Evolutionary conservation across 768 basidiomycete species (phyloP), one percentile per base, ranked within the genome.

Genomic region (Rubroboletus satanas): DNA sequence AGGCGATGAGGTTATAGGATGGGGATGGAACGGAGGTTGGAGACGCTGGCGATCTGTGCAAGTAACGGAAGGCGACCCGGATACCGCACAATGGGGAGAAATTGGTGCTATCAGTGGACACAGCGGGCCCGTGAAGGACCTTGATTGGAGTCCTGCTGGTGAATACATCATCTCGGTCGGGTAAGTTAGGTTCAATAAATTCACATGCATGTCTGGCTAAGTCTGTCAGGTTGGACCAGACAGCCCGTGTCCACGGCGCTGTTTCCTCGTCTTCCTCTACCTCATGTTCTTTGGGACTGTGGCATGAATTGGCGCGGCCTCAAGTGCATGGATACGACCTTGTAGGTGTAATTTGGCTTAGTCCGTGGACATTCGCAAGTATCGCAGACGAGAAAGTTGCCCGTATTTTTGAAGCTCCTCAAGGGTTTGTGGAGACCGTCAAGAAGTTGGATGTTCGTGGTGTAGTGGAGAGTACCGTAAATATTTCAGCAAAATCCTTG

Each of bases 251-350:
- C 56, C 93, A 98, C 65, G 93, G 84, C 0, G 77, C 83, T 26
- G 66, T 76, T 63, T 74, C 55, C 10, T 52, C 51, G n/a, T 42
- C 56, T 31, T 31, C 53, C 7, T 44, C 58, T n/a, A 23, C 51
- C 21, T 55, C 57, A 1, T 31, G 51, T 10, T 44, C 57, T 33
- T 55, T 59, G 2, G 60, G 59, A 15, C 71, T 74, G 9, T 96
- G 93, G 93, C 88, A 89, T 62, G 97, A 99, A 67, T 75, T 98
- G 28, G 83, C 82, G 28, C 85, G 97, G 4, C 97, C 97, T 18
- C 97, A 99, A 71, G 85, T 98, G 17, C 97, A 99, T 72, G 97
- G 97, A 7, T 98, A 98, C 69, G 94, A 98, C 65, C 74, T 98
- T 36, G 76, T 95, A 17, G 87, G 85, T 51, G 86, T 83, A 7